Evolutionary conservation across 768 basidiomycete genomes (phyloP).

Genomic region (Mrakia hoshinonis): DNA sequence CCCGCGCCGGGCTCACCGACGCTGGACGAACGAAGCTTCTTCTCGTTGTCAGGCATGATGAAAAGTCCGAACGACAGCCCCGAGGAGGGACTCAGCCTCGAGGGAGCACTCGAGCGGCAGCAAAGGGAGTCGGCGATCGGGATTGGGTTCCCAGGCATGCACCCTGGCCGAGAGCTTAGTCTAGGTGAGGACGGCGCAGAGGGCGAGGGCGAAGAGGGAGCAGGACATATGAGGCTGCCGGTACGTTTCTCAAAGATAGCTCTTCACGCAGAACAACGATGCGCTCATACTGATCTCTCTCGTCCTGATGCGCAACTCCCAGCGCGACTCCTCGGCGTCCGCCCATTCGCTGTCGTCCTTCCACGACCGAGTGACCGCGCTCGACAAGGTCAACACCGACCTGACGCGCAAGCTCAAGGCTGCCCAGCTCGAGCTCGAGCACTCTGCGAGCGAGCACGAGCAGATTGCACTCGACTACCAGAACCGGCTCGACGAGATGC

Average conservation of each 20-base stretch:
- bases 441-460: constrained; percentile 22
- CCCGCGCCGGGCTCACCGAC: neutral
- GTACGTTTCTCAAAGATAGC: neutral
- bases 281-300: neutral
- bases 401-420: constrained; percentile 16
- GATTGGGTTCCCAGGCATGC: neutral
- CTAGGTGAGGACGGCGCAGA: constrained; percentile 13
- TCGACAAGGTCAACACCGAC: constrained; percentile 16
- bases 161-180: neutral
- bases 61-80: neutral
- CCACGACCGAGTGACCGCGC: constrained; percentile 15
- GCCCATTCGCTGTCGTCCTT: neutral
- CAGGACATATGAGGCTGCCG: neutral
- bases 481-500: constrained; percentile 20
- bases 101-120: neutral
- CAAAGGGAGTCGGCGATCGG: neutral
- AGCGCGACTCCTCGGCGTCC: constrained; percentile 13
- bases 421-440: constrained; percentile 23
- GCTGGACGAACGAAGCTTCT: constrained; percentile 18
- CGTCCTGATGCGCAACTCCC: neutral
- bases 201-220: constrained; percentile 4
- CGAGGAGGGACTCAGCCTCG: neutral
- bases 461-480: constrained; percentile 7
- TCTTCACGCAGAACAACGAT: neutral
- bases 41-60: neutral